Percentiles rank a stretch among this genome's conserved stretches.
Conservation (phyloP, 108 stramenopile species). For the Epipyxis sp. region DNA sequence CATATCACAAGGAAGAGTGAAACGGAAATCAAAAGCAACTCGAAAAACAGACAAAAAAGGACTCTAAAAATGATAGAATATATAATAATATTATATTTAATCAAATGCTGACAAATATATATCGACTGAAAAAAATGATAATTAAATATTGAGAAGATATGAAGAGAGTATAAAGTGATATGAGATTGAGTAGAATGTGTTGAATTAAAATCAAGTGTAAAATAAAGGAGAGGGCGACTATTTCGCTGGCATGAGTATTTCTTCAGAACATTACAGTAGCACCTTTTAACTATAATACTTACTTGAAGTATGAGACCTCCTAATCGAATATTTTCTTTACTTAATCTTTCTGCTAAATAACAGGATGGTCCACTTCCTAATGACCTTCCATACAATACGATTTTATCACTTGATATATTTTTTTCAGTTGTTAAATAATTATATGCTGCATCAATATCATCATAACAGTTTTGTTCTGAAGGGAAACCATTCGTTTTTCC, state of each 20-base stretch:
- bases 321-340: background rate
- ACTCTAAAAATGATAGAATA: conserved; percentile 68
- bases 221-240: too few species aligned
- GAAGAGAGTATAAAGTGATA: background rate
- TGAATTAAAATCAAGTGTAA: too few species aligned
- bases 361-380: conserved; percentile 79
- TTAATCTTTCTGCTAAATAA: conserved; percentile 52
- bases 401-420: conserved; percentile 15
- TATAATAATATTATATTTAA: too few species aligned
- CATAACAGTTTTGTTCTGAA: conserved; percentile 71
- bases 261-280: too few species aligned
- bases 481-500: conserved; percentile 73
- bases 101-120: too few species aligned
- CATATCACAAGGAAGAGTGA: conserved; percentile 72
- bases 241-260: too few species aligned
- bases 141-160: conserved; percentile 50
- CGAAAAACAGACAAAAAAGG: conserved; percentile 82
- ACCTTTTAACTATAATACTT: too few species aligned
- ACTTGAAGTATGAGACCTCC: background rate
- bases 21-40: conserved; percentile 61
- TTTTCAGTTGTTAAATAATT: conserved; percentile 58
- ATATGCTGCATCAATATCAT: conserved; percentile 73
- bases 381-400: conserved; percentile 81
- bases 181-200: background rate
- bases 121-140: too few species aligned